A percentile compares a stretch with the other conserved stretches of the same genome.
Evolutionary conservation across 208 protist genomes (phyloP).

Genomic region (Crithidia fasciculata): DNA sequence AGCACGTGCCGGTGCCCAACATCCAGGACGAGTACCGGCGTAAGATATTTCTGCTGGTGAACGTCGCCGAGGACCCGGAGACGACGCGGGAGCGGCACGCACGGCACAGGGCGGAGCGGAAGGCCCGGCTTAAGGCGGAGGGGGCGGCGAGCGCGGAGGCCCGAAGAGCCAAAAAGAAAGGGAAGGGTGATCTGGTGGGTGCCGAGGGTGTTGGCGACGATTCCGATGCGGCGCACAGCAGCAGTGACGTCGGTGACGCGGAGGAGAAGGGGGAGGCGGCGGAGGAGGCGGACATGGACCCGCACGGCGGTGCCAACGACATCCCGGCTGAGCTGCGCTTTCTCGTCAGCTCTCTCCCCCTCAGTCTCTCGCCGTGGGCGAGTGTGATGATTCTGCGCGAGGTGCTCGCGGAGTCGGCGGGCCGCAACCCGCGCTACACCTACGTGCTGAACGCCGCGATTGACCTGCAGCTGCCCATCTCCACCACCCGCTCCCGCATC

Average conservation of each 20-base stretch:
- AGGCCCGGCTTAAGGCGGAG: not conserved
- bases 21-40: conserved; percentile 92
- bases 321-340: conserved; percentile 87
- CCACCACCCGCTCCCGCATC: conserved; percentile 86
- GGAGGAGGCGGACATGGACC: conserved; percentile 28
- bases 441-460: conserved; percentile 91
- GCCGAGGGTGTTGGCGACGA: not conserved
- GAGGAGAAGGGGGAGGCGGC: not conserved
- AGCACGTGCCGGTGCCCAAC: conserved; percentile 83
- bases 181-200: not conserved
- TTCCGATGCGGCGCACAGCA: not conserved
- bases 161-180: not conserved
- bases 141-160: not conserved
- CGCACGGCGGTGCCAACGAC: conserved; percentile 49
- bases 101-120: conserved; percentile 15
- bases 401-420: conserved; percentile 84
- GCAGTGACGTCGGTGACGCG: not conserved
- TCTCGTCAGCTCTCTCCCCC: conserved; percentile 85
- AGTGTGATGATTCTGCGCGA: conserved; percentile 89
- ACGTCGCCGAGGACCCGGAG: conserved; percentile 71
- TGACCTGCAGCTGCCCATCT: conserved; percentile 89
- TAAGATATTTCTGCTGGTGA: conserved; percentile 91
- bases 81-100: conserved; percentile 42
- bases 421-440: conserved; percentile 86
- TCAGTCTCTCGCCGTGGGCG: conserved; percentile 84